phyloP scores from a whole-genome alignment of 805 yeast species.

The Barnettozyma salicaria region DNA sequence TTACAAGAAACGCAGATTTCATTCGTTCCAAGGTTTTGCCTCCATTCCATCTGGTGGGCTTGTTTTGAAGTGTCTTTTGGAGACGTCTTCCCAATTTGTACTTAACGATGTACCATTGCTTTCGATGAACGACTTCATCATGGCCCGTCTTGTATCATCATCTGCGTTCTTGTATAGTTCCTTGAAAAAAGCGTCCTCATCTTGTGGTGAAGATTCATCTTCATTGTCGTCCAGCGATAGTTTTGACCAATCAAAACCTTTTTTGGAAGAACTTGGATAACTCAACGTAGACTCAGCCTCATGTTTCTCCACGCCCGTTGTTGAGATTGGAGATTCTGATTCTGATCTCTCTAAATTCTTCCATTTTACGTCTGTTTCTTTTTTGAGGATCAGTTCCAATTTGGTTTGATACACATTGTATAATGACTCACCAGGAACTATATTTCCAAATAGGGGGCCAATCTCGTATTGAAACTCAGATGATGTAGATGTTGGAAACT shows the following conservation, averaged over 20 bases:
- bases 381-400: slow-evolving; percentile 59
- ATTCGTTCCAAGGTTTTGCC: slow-evolving; percentile 16
- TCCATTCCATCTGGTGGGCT: slow-evolving; percentile 25
- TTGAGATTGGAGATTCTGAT: slow-evolving; percentile 8
- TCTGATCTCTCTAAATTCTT: slow-evolving; percentile 32
- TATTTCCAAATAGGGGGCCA: slow-evolving; percentile 46
- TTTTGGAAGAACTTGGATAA: slow-evolving; percentile 63
- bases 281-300: slow-evolving; percentile 2
- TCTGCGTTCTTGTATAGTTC: slow-evolving; percentile 72
- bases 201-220: slow-evolving; percentile 33
- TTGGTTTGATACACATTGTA: slow-evolving; percentile 63
- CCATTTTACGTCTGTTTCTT: slow-evolving; percentile 48
- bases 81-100: slow-evolving; percentile 90
- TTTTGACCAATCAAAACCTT: slow-evolving; percentile 64
- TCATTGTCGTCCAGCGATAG: slow-evolving; percentile 42
- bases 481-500: slow-evolving; percentile 42
- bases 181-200: slow-evolving; percentile 66
- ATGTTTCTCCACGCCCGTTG: slow-evolving; percentile 2
- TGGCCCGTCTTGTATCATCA: slow-evolving; percentile 83
- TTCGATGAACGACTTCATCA: slow-evolving; percentile 95
- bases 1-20: background rate
- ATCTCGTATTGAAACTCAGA: slow-evolving; percentile 55
- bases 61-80: slow-evolving; percentile 43
- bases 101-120: slow-evolving; percentile 91
- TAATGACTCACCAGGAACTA: slow-evolving; percentile 41